A percentile compares a stretch with the other conserved stretches of the same genome.
phyloP scores from a whole-genome alignment of 768 basidiomycete species.

The Boletellus emodensis region DNA sequence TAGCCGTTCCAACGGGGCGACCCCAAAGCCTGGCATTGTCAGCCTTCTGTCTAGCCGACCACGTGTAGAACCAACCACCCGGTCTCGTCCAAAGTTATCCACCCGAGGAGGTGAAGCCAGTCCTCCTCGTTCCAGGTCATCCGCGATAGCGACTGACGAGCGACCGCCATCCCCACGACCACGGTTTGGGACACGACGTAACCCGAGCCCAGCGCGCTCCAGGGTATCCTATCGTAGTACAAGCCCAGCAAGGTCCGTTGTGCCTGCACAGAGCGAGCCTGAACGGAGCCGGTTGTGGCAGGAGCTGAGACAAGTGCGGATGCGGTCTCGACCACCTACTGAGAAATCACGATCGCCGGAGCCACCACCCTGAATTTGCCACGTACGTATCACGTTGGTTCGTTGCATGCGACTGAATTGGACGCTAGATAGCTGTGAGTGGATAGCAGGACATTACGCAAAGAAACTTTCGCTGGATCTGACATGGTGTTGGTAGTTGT shows the following conservation, averaged over 20 bases:
- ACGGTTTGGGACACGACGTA: conserved; percentile 35
- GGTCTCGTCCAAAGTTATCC: conserved; percentile 26
- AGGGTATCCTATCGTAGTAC: conserved; percentile 25
- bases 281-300: conserved; percentile 50
- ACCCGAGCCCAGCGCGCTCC: conserved; percentile 38
- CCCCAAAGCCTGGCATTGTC: conserved; percentile 32
- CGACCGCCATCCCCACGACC: conserved; percentile 30
- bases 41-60: conserved; percentile 37
- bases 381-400: conserved; percentile 11
- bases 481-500: conserved; percentile 4
- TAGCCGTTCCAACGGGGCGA: conserved; percentile 24
- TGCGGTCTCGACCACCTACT: conserved; percentile 44
- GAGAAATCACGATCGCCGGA: conserved; percentile 38
- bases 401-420: conserved; percentile 11
- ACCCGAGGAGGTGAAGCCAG: conserved; percentile 29
- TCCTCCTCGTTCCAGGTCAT: conserved; percentile 29
- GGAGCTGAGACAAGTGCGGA: conserved; percentile 50
- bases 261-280: conserved; percentile 33
- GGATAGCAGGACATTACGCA: conserved; percentile 11
- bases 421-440: conserved; percentile 3
- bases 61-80: conserved; percentile 24
- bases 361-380: conserved; percentile 32
- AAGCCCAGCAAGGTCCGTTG: conserved; percentile 27
- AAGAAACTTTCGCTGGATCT: background rate
- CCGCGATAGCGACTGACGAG: conserved; percentile 19